phyloP scores from a whole-genome alignment of 164 flowering plant species.

The Buxus sempervirens region DNA sequence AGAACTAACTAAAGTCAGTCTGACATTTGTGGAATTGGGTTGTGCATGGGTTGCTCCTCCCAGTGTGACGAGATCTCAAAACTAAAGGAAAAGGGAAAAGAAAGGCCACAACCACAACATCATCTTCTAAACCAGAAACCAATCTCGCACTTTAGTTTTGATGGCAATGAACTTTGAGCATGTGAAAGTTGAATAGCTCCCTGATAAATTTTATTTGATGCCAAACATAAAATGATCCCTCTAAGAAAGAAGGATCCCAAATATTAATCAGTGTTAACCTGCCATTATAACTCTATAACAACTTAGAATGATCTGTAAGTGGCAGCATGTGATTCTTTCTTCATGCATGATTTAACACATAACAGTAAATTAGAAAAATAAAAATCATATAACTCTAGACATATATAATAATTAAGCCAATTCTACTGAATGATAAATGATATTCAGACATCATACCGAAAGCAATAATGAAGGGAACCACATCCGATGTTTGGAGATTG shows the following conservation, averaged over 20 bases:
- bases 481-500: no score
- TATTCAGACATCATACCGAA: neutral
- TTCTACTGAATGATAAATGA: neutral
- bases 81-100: neutral
- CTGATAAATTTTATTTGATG: neutral
- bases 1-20: no score
- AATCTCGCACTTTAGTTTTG: no score
- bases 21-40: no score
- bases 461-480: neutral
- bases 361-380: neutral
- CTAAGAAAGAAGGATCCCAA: neutral
- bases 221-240: no score
- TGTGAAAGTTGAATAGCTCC: neutral
- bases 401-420: neutral
- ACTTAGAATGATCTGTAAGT: neutral
- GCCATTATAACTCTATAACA: neutral
- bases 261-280: neutral
- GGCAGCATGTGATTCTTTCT: no score
- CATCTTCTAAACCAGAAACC: no score
- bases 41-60: neutral
- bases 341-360: no score
- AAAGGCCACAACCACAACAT: no score
- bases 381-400: neutral
- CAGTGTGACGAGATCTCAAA: neutral
- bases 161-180: neutral